Evolutionary conservation across 495 filamentous ascomycete genomes (phyloP).

Genomic region (Umbilicaria muhlenbergii): DNA sequence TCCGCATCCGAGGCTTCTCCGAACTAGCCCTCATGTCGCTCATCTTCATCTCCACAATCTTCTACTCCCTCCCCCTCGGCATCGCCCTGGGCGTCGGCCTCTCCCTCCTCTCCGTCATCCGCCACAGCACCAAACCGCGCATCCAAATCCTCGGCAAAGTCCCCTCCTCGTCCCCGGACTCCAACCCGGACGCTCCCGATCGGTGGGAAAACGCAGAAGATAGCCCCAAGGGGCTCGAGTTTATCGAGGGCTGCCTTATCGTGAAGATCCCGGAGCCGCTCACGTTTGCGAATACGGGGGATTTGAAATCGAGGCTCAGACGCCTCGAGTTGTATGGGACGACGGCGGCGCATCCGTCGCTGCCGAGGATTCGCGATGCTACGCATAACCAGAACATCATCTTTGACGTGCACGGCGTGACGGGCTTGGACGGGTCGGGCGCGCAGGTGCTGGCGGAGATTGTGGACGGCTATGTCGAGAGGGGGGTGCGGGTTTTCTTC

Average conservation of each 20-base stretch:
- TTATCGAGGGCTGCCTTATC: conserved; percentile 81
- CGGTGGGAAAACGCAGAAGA: conserved; percentile 84
- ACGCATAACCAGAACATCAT: conserved; percentile 79
- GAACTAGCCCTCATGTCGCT: conserved; percentile 77
- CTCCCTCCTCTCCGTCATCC: conserved; percentile 76
- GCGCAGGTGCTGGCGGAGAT: conserved; percentile 87
- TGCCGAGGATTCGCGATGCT: conserved; percentile 55
- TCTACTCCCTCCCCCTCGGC: conserved; percentile 72
- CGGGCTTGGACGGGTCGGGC: conserved; percentile 79
- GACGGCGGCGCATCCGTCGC: conserved; percentile 64
- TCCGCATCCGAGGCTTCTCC: conserved; percentile 64
- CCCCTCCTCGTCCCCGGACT: conserved; percentile 17
- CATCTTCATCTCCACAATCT: conserved; percentile 84
- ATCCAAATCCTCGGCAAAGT: conserved; percentile 95
- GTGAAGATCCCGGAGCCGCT: conserved; percentile 95
- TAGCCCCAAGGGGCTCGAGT: conserved; percentile 60
- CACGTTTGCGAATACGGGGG: conserved; percentile 94
- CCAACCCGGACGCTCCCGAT: conserved; percentile 36
- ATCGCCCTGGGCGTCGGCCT: conserved; percentile 83
- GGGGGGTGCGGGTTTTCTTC: conserved; percentile 76
- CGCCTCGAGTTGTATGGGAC: conserved; percentile 82
- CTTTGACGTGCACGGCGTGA: conserved; percentile 94
- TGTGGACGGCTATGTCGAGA: conserved; percentile 54
- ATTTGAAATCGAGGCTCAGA: conserved; percentile 68
- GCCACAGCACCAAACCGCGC: conserved; percentile 74